A percentile compares a stretch with the other conserved stretches of the same genome.
Evolutionary conservation across 352 stramenopile species (phyloP).

Genomic region (Thalassiosira exigua): DNA sequence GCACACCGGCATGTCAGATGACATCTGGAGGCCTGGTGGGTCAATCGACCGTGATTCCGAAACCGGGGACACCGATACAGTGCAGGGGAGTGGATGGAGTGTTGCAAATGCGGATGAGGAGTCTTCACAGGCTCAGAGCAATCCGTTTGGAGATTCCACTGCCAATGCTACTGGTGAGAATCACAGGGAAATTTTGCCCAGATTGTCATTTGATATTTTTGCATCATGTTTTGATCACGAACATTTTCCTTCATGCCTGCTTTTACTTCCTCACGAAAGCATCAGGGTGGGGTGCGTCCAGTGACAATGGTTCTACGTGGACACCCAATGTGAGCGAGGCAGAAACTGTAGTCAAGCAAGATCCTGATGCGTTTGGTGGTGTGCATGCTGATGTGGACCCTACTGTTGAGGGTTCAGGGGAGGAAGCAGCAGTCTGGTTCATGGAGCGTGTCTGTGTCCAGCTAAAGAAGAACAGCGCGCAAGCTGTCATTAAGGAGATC

Average conservation of each 20-base stretch:
- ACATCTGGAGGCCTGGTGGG: slow-evolving; percentile 84
- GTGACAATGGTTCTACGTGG: slow-evolving; percentile 46
- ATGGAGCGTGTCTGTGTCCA: slow-evolving; percentile 85
- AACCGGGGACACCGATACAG: slow-evolving; percentile 48
- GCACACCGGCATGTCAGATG: slow-evolving; percentile 67
- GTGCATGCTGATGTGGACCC: slow-evolving; percentile 42
- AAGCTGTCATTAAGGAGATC: slow-evolving; percentile 83
- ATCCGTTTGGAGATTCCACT: slow-evolving; percentile 60
- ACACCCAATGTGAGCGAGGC: slow-evolving; percentile 29
- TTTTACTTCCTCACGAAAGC: no score
- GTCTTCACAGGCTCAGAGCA: slow-evolving; percentile 44
- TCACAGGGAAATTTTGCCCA: not conserved
- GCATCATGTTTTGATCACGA: not conserved
- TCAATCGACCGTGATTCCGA: slow-evolving; percentile 71
- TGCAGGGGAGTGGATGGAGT: not conserved
- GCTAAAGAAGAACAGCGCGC: slow-evolving; percentile 63
- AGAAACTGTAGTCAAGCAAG: slow-evolving; percentile 48
- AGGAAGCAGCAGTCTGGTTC: slow-evolving; percentile 83
- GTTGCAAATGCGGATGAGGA: not conserved
- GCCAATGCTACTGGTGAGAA: slow-evolving; percentile 53
- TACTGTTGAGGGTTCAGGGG: slow-evolving; percentile 52
- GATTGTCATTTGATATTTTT: no score
- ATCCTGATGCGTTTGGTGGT: slow-evolving; percentile 38
- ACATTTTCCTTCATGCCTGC: no score
- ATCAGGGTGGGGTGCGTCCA: slow-evolving; percentile 52